phyloP scores from a whole-genome alignment of 768 basidiomycete genomes.

The Boletales sp. region DNA sequence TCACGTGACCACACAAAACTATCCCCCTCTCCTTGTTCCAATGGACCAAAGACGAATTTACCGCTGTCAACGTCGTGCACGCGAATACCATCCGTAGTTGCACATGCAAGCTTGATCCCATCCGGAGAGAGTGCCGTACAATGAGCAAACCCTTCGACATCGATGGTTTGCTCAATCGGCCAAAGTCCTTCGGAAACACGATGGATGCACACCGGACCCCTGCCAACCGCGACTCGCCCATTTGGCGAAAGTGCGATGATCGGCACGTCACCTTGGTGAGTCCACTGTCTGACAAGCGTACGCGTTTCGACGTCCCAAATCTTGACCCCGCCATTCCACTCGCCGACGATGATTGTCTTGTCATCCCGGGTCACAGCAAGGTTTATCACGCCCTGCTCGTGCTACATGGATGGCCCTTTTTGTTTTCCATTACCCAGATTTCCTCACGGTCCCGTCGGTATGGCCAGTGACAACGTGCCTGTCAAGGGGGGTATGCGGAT shows the following conservation, averaged over 20 bases:
- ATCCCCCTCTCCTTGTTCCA: too few species aligned
- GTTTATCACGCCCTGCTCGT: accelerated
- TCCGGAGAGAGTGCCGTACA: conserved; percentile 1
- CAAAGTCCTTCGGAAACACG: neutral
- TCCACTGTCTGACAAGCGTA: neutral
- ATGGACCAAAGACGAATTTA: neutral
- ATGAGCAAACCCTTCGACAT: neutral
- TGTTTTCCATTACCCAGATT: neutral
- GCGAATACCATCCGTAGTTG: neutral
- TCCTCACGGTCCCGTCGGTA: too few species aligned
- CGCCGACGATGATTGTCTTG: neutral
- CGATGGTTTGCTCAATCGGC: neutral
- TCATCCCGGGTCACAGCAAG: conserved; percentile 2
- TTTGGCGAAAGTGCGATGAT: neutral
- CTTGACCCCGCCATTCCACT: neutral
- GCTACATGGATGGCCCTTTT: neutral
- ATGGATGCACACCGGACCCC: neutral
- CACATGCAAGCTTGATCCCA: neutral
- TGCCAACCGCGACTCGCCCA: neutral
- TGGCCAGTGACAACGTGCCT: neutral
- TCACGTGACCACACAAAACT: conserved; percentile 9
- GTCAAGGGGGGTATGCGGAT: too few species aligned
- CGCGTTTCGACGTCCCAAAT: neutral
- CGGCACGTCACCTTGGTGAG: neutral
- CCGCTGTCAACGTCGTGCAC: neutral